Evolutionary conservation across 768 basidiomycete species (phyloP).

Genomic region (Lentinula sp.): DNA sequence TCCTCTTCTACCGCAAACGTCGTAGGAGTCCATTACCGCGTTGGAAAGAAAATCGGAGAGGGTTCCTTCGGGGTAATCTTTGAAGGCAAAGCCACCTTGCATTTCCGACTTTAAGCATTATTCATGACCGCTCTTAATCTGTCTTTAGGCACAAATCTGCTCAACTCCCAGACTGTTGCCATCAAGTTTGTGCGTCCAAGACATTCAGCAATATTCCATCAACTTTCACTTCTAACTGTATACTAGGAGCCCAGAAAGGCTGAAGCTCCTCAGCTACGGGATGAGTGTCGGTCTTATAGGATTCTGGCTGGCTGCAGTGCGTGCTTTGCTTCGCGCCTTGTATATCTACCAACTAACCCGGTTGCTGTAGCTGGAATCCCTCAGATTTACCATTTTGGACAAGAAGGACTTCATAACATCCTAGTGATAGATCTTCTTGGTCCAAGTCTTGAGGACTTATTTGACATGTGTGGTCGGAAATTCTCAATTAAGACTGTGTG

Average conservation of each 20-base stretch:
- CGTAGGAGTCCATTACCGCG: conserved; percentile 95
- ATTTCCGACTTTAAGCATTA: conserved; percentile 5
- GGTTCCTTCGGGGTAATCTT: conserved; percentile 97
- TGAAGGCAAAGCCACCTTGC: conserved; percentile 45
- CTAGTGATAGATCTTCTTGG: conserved; percentile 97
- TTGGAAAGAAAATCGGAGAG: conserved; percentile 99
- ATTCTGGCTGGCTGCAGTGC: conserved; percentile 85
- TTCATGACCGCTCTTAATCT: conserved; percentile 2
- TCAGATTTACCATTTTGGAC: conserved; percentile 99
- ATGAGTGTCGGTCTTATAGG: conserved; percentile 97
- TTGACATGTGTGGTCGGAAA: conserved; percentile 98
- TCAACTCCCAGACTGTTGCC: conserved; percentile 97
- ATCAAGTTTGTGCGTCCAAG: conserved; percentile 95
- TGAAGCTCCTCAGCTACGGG: conserved; percentile 95
- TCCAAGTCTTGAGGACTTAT: conserved; percentile 94
- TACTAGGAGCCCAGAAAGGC: conserved; percentile 84
- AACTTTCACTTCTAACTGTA: background rate
- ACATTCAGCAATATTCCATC: background rate
- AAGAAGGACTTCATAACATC: conserved; percentile 97
- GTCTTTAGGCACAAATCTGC: conserved; percentile 81
- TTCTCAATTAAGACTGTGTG: conserved; percentile 98
- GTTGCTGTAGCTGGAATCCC: conserved; percentile 79
- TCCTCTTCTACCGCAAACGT: conserved; percentile 65
- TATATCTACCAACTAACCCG: conserved; percentile 11
- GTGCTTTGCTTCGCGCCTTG: conserved; percentile 25